These are phyloP conservation scores for Backusella mclennaniae DNA, from an alignment of 192 early-diverging fungal genomes.

Conservation along the genomic window DNA sequence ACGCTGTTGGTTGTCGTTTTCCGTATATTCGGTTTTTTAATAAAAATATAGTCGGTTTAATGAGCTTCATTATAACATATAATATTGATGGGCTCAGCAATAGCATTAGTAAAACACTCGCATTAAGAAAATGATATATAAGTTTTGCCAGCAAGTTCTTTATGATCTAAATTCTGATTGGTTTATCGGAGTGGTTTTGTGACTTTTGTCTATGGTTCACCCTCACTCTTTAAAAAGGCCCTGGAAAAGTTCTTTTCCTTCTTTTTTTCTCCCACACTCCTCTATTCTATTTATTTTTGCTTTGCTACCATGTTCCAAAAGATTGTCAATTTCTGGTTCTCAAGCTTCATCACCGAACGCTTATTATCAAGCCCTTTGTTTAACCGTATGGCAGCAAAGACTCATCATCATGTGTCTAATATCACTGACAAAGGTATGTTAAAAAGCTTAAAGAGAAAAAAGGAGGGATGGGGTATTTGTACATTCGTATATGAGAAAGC, in stretches of 20 bases:
- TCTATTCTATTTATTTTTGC: not conserved
- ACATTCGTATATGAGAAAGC: not conserved
- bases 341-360: slow-evolving; percentile 37
- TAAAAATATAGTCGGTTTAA: not conserved
- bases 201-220: not conserved
- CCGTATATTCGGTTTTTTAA: not conserved
- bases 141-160: slow-evolving; percentile 2
- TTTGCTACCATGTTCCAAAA: slow-evolving; percentile 35
- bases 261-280: slow-evolving; percentile 7
- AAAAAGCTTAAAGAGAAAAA: not conserved
- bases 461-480: not conserved
- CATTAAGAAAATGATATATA: not conserved
- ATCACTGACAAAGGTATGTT: slow-evolving; percentile 29
- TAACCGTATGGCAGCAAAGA: slow-evolving; percentile 34
- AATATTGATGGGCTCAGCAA: not conserved
- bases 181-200: not conserved
- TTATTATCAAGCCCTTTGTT: slow-evolving; percentile 38
- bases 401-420: slow-evolving; percentile 39
- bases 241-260: slow-evolving; percentile 9
- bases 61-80: not conserved
- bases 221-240: not conserved
- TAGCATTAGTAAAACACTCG: not conserved
- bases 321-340: slow-evolving; percentile 38
- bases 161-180: not conserved
- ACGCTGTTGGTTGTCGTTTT: not conserved